Percentiles rank a stretch among this genome's conserved stretches.
phyloP scores from a whole-genome alignment of 1,284 basidiomycete genomes.

The Trichosporon sp. region DNA sequence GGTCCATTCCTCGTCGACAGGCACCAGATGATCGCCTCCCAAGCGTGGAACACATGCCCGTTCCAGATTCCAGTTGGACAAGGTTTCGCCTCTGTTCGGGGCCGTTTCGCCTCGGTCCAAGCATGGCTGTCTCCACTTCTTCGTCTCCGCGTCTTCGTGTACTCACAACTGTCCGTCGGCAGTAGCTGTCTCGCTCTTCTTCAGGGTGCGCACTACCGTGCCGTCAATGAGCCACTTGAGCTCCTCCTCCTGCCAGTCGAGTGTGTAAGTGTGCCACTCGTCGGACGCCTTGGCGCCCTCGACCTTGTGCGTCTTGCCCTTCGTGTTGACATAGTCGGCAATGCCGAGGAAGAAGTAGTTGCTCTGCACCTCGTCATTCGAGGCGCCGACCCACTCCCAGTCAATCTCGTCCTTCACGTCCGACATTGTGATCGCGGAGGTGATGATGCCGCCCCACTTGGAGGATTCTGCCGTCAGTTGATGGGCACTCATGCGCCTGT shows the following conservation, averaged over 20 bases:
- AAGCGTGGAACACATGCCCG: not conserved
- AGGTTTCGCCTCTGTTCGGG: not conserved
- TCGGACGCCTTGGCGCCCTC: conserved; percentile 64
- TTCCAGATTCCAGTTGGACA: not conserved
- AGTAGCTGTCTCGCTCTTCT: conserved; percentile 64
- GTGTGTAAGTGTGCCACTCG: conserved; percentile 77
- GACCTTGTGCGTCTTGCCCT: conserved; percentile 56
- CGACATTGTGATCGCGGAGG: conserved; percentile 82
- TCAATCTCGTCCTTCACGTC: conserved; percentile 81
- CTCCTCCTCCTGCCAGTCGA: conserved; percentile 73
- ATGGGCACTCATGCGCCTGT: no score
- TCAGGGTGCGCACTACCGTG: conserved; percentile 67
- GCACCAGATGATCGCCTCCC: not conserved
- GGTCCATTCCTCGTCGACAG: conserved; percentile 2
- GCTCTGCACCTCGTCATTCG: conserved; percentile 68
- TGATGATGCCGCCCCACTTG: conserved; percentile 71
- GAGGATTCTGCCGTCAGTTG: conserved; percentile 48
- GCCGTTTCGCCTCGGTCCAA: not conserved
- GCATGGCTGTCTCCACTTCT: not conserved
- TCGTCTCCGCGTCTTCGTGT: not conserved
- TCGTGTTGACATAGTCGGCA: conserved; percentile 59
- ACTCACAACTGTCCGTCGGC: conserved; percentile 50
- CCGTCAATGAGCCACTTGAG: conserved; percentile 72
- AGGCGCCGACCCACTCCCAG: conserved; percentile 65
- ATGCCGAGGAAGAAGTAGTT: conserved; percentile 70